phyloP scores from a whole-genome alignment of 352 stramenopile genomes.

The Thraustotheca clavata region DNA sequence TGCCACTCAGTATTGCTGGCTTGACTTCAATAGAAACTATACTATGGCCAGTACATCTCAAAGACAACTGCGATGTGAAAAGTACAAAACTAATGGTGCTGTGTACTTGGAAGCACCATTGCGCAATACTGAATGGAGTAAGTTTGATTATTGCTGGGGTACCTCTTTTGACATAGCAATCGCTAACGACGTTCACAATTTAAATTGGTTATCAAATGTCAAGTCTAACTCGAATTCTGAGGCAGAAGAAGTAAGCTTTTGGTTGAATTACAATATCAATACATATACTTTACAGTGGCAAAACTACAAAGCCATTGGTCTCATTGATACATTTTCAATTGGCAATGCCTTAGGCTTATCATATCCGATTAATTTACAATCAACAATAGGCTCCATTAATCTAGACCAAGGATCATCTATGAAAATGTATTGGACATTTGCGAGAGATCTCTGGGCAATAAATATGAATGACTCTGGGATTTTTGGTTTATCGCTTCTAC shows the following conservation, averaged over 20 bases:
- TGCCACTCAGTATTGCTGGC: slow-evolving; percentile 9
- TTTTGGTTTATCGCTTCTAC: background rate
- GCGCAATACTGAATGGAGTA: background rate
- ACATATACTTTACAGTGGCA: slow-evolving; percentile 12
- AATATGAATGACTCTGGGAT: background rate
- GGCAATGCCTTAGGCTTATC: background rate
- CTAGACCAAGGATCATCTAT: background rate
- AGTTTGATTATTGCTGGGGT: background rate
- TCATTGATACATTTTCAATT: slow-evolving; percentile 1
- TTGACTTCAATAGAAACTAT: background rate
- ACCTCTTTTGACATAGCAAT: slow-evolving; percentile 4
- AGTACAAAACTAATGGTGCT: background rate
- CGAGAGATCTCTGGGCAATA: slow-evolving; percentile 10
- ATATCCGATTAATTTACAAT: background rate
- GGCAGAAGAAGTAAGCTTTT: background rate
- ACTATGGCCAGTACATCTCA: background rate
- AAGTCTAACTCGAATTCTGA: background rate
- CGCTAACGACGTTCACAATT: background rate
- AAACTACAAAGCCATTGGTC: slow-evolving; percentile 11
- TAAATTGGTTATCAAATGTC: no score
- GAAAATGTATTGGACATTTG: slow-evolving; percentile 16
- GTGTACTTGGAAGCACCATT: slow-evolving; percentile 3
- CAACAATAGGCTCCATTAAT: background rate
- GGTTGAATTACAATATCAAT: background rate
- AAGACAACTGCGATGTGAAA: background rate